Evolutionary conservation across 176 grass and related monocot species (phyloP), one percentile per base, ranked within the genome.

Genomic region (Musa schizocarpa): DNA sequence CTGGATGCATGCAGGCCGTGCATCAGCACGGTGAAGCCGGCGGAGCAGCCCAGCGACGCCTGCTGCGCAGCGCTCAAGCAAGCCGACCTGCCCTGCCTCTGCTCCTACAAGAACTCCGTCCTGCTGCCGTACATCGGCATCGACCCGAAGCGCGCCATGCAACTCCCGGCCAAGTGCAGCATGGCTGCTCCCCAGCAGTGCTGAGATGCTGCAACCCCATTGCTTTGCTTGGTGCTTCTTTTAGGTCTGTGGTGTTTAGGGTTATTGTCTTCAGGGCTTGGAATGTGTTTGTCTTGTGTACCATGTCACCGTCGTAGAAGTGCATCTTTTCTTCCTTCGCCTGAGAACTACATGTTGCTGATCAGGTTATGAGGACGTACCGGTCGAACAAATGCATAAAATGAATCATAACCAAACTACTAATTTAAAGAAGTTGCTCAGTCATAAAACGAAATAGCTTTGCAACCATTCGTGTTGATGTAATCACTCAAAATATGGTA

Each of bases 131-230:
- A 67, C 64, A 26, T 82, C 19, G 14, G 75, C 73, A 84, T 90
- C 79, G 66, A 87, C 71, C 3, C 17, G 34, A 2, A 16, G n/a
- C 79, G 76, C 25, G 79, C 80, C 72, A 84, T 84, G 84, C 2
- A 49, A 67, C 82, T 90, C 76, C 84, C 85, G 9, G n/a, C n/a
- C 79, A 86, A 75, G 76, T 82, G 86, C 79, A 52, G 13, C 73
- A 49, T 84, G 54, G 0, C 55, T 7, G 9, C 48, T 1, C 78
- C 78, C 22, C n/a, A 8, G 11, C 56, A 63, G 49, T 80, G 78
- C 53, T 69, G 21, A 56, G 1, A 69, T 50, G 61, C 3, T 6
- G 34, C 34, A 43, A 6, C 34, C 4, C 34, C 34, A 43, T 43
- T 43, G 34, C 4, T 43, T 0, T 43, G 34, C 34, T 6, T 0